Evolutionary conservation across 1,284 basidiomycete genomes (phyloP), one percentile per base, ranked within the genome.

Genomic region (Mycosarcoma mackinlayi): DNA sequence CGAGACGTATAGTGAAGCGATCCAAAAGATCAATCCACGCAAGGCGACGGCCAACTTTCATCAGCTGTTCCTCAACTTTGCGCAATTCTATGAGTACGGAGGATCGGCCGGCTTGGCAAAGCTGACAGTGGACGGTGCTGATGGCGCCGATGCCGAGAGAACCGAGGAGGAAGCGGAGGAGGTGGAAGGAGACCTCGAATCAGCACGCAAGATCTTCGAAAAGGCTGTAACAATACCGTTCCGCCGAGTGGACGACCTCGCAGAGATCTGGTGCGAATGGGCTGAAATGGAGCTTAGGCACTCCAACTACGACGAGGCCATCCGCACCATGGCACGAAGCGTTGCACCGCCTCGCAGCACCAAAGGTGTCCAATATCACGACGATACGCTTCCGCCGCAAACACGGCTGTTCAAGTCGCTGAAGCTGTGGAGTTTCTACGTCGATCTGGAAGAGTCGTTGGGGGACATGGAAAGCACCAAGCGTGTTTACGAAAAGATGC

Each of bases 261-360:
- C 96, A 0, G 96, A 98, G 83, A 88, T 98, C 14, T 99, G 96
- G 96, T 96, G 93, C 82, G 94, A 97, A 83, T 98, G 95, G 95
- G 90, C 96, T 9, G 95, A 98, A 84, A 90, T 98, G 91, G 96
- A 99, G 83, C 86, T 98, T 44, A 88, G 96, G 33, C 91, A 95
- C 80, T 94, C 94, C 71, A 94, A 97, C 81, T 98, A 95, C 76
- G 94, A 97, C 67, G 94, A 97, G 73, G 93, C 94, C 3, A 89
- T 96, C 69, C 88, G 91, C 19, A 89, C 97, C 23, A 93, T 98
- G 93, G 93, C 96, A 81, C 88, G 94, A n/a, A 96, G 94, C 2
- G 89, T 93, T 10, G 63, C 68, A 11, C 90, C 90, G 16, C 87
- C 93, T 30, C 93, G 93, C 1, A 92, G 95, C 80, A 88, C 87